Evolutionary conservation across 139 green algal genomes (phyloP), one percentile per base, ranked within the genome.

Genomic region (Haematococcus sp.): DNA sequence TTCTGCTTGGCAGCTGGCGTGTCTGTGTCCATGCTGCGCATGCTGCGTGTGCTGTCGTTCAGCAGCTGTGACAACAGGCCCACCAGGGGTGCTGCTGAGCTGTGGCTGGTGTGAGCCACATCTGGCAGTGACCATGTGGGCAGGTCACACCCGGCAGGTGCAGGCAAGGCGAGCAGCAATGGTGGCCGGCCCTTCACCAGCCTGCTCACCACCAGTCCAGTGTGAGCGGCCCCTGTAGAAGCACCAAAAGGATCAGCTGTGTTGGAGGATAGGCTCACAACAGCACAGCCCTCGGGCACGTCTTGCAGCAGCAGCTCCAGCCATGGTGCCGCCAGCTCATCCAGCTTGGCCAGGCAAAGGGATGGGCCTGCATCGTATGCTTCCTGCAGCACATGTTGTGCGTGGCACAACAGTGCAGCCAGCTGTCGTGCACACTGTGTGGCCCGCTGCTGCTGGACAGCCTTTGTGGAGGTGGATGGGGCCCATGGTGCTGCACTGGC

Each of bases 1-100:
- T 69, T 34, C 0, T 70, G 64, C 51, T 83, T 81, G 20, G 63
- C 54, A 17, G 46, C 66, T 59, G 83, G 70, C 19, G 56, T 70
- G 28, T 43, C 68, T 7, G 78, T 52, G 0, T 34, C 52, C 70
- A 79, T 40, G 46, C 74, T 72, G 3, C 70, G 61, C 87, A 93
- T 93, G 82, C 84, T 92, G 69, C 68, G 73, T 16, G 51, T 55
- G 74, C 84, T 91, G 59, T 87, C 84, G 17, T 81, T 76, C 54
- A 92, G 73, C 70, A 92, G 79, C 64, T 84, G 76, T 1, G 66
- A 67, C 43, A 84, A 31, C 52, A 75, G 67, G 56, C 15, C 28
- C 25, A 43, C 32, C 28, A 82, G 52, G 2, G 55, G 15, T 34
- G 69, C 56, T 63, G 43, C 43, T 35, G 71, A 44, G 28, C 49